phyloP scores from a whole-genome alignment of 495 filamentous ascomycete genomes.

The Penicillium odoratum region DNA sequence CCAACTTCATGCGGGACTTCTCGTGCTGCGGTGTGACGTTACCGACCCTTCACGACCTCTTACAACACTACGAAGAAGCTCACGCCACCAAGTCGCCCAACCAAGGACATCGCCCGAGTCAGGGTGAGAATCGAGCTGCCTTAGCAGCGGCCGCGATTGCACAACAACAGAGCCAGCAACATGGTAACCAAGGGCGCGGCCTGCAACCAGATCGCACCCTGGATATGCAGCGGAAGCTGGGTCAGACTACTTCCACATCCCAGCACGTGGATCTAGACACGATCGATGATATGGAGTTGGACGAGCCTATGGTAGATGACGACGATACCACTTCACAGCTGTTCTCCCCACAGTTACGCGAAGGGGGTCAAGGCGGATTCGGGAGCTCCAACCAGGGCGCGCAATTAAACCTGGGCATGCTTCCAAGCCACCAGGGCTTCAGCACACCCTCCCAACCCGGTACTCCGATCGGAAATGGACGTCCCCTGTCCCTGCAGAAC shows the following conservation, averaged over 20 bases:
- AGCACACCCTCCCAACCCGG: slow-evolving; percentile 75
- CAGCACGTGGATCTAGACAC: slow-evolving; percentile 72
- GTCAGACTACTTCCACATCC: slow-evolving; percentile 40
- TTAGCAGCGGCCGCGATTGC: slow-evolving; percentile 55
- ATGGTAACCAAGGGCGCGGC: slow-evolving; percentile 42
- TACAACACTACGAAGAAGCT: slow-evolving; percentile 94
- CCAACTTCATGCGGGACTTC: slow-evolving; percentile 95
- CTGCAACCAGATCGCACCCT: slow-evolving; percentile 42
- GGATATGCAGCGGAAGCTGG: slow-evolving; percentile 47
- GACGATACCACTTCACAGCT: slow-evolving; percentile 64
- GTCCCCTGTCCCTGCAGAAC: slow-evolving; percentile 70
- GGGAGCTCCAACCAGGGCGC: slow-evolving; percentile 71
- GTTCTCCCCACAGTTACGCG: slow-evolving; percentile 54
- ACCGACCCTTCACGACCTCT: slow-evolving; percentile 86
- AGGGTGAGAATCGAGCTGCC: slow-evolving; percentile 57
- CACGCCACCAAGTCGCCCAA: slow-evolving; percentile 71
- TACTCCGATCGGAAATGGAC: slow-evolving; percentile 72
- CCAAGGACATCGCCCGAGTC: slow-evolving; percentile 54
- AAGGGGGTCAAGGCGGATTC: slow-evolving; percentile 59
- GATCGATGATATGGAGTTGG: slow-evolving; percentile 96
- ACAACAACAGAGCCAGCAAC: slow-evolving; percentile 56
- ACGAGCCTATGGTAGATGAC: slow-evolving; percentile 69
- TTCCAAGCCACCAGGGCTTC: slow-evolving; percentile 73
- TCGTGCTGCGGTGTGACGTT: slow-evolving; percentile 86
- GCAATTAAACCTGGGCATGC: slow-evolving; percentile 71